These are phyloP conservation scores for Leccinum disarticulatum DNA, from an alignment of 768 basidiomycete species.

Conservation along the genomic window DNA sequence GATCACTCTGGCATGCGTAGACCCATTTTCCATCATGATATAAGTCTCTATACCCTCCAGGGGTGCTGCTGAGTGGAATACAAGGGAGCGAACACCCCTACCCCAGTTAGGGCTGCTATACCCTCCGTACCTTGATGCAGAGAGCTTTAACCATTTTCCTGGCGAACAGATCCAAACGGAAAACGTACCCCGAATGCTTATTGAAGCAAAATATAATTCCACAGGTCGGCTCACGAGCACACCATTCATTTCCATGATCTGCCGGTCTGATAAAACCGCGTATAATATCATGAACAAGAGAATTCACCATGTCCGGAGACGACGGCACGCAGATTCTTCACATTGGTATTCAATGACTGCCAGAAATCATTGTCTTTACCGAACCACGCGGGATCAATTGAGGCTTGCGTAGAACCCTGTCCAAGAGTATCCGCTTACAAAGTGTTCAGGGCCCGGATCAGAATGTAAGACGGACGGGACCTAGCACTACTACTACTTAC, in stretches of 20 bases:
- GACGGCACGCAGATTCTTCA: conserved; percentile 66
- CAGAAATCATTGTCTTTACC: conserved; percentile 63
- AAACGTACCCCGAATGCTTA: conserved; percentile 68
- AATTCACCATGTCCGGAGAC: conserved; percentile 67
- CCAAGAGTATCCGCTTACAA: conserved; percentile 50
- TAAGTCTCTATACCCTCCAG: conserved; percentile 53
- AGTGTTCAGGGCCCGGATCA: background rate
- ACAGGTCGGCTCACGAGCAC: conserved; percentile 60
- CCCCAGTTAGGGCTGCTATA: conserved; percentile 54
- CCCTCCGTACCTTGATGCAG: conserved; percentile 57
- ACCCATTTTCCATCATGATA: conserved; percentile 62
- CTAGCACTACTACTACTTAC: conserved; percentile 1
- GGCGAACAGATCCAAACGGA: background rate
- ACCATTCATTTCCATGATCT: conserved; percentile 85
- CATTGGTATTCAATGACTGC: conserved; percentile 53
- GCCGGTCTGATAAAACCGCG: background rate
- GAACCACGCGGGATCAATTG: conserved; percentile 33
- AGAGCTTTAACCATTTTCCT: background rate
- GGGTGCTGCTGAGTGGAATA: conserved; percentile 54
- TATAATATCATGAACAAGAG: background rate
- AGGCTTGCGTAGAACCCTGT: conserved; percentile 62
- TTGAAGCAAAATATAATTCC: conserved; percentile 70
- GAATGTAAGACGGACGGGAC: background rate
- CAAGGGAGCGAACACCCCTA: conserved; percentile 61
- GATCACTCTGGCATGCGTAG: conserved; percentile 51